These are phyloP conservation scores for Phytopythium litorale DNA, from an alignment of 352 stramenopile genomes.

Conservation along the genomic window DNA sequence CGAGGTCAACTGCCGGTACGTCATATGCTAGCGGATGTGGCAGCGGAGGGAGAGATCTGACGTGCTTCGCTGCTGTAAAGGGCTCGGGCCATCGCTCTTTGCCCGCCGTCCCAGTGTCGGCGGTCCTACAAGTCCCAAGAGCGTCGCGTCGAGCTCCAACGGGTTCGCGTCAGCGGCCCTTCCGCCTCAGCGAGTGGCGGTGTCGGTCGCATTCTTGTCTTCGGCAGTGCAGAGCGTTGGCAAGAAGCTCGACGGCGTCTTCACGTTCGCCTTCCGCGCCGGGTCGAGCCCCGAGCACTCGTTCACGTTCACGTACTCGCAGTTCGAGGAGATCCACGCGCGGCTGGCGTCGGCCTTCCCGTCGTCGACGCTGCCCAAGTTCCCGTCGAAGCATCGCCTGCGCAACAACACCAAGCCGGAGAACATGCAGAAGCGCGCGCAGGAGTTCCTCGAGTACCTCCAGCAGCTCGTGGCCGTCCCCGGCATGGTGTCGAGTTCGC, in stretches of 20 bases:
- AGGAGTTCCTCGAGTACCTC: constrained; percentile 76
- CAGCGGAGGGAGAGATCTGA: constrained; percentile 2
- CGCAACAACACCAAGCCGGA: constrained; percentile 81
- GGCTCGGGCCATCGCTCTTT: constrained; percentile 22
- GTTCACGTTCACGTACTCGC: constrained; percentile 62
- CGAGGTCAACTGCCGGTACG: constrained; percentile 25
- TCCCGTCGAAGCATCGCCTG: constrained; percentile 70
- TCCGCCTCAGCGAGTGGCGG: constrained; percentile 4
- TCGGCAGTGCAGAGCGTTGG: constrained; percentile 52
- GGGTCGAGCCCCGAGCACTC: constrained; percentile 35
- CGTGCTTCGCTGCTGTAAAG: constrained; percentile 3
- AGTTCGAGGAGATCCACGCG: constrained; percentile 72
- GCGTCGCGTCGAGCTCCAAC: constrained; percentile 11
- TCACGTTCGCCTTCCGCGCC: constrained; percentile 56
- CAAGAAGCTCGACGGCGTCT: constrained; percentile 63
- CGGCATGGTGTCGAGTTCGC: constrained; percentile 45
- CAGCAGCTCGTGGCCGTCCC: constrained; percentile 52
- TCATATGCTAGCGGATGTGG: background rate
- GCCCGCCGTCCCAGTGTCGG: constrained; percentile 11
- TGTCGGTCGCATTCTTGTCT: constrained; percentile 47
- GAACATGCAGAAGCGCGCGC: constrained; percentile 82
- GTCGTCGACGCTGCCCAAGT: constrained; percentile 47
- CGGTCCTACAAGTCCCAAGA: constrained; percentile 16
- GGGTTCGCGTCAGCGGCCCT: constrained; percentile 2
- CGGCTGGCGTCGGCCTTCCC: constrained; percentile 31